Base-by-base conservation (phyloP, 345 rosid species). In the Aquilaria malaccensis region DNA sequence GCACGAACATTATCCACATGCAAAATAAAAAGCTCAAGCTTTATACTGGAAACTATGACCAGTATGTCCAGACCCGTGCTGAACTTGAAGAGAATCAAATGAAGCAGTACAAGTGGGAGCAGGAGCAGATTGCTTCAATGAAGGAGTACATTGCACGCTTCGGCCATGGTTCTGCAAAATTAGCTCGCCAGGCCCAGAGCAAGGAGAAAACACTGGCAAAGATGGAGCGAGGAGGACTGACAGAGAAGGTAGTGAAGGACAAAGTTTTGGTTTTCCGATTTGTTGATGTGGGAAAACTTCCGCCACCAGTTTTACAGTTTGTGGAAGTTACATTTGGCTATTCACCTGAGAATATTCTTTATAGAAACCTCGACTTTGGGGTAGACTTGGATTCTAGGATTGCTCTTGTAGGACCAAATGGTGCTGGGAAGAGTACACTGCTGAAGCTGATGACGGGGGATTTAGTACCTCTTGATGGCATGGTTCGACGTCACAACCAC, bases 31-130 rank as follows among this genome's bases (percentile, higher is more conserved):
- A 68, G 49, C 71, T 95, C 67, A 95, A 91, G 86, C 29, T 82
- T 6, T 95, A 88, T 72, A 72, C 94, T 49, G 99, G 99, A 43
- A 95, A 95, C 68, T 95, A 69, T 53, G 99, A 95, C 70, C 99
- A 95, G 77, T 95, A 95, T 71, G 84, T 80, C 64, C 99, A 95
- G 77, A 95, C 99, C 10, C 97, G 99, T 65, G 13, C 91, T 48
- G 99, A 88, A 45, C 76, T 95, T 55, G 99, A 95, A 69, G 99
- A 91, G 74, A 95, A 95, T 74, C 97, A 95, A 79, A 95, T 95
- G 99, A 95, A 95, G 69, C 95, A 95, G 62, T 95, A 91, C 83
- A 83, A 80, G 74, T 95, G 98, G 99, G 99, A 95, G 80, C 98
- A 91, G 83, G 98, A 95, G 77, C 99, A 95, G 81, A 95, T 95